These are phyloP conservation scores for Fulvia fulva DNA, from an alignment of 2,329 filamentous ascomycete genomes.

Conservation along the genomic window DNA sequence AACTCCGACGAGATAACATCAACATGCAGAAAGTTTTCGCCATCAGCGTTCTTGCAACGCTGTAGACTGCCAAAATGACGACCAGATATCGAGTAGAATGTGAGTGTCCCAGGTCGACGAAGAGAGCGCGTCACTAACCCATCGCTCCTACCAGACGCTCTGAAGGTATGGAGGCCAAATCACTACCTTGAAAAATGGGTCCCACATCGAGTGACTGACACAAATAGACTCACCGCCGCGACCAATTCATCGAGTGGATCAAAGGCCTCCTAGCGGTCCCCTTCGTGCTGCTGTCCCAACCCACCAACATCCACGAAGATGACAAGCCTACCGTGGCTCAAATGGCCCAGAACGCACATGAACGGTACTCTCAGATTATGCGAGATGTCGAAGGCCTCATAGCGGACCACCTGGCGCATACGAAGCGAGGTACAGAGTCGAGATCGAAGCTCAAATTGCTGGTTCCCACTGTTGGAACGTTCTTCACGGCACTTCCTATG, in stretches of 20 bases:
- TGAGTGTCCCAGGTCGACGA: conserved; percentile 14
- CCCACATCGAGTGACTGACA: not conserved
- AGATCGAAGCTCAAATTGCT: conserved; percentile 87
- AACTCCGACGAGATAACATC: not conserved
- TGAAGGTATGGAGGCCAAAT: conserved; percentile 50
- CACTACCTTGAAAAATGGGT: not conserved
- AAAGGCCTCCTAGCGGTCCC: conserved; percentile 85
- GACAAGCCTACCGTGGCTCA: conserved; percentile 56
- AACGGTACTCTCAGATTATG: conserved; percentile 93
- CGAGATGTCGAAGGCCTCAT: conserved; percentile 88
- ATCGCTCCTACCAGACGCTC: conserved; percentile 50
- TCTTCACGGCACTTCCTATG: conserved; percentile 84
- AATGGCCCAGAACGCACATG: conserved; percentile 76
- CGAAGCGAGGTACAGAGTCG: conserved; percentile 48
- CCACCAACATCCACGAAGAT: conserved; percentile 76
- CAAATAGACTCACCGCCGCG: conserved; percentile 73
- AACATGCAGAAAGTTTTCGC: not conserved
- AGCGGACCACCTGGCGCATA: conserved; percentile 80
- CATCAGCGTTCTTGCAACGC: not conserved
- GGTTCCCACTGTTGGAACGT: conserved; percentile 85
- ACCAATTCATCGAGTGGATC: conserved; percentile 81
- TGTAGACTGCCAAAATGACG: conserved; percentile 27
- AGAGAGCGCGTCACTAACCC: not conserved
- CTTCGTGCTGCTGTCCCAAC: conserved; percentile 94
- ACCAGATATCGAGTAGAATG: conserved; percentile 39